Evolutionary conservation across 371 early-diverging fungal species (phyloP).

Genomic region (Zopfochytrium polystomum): DNA sequence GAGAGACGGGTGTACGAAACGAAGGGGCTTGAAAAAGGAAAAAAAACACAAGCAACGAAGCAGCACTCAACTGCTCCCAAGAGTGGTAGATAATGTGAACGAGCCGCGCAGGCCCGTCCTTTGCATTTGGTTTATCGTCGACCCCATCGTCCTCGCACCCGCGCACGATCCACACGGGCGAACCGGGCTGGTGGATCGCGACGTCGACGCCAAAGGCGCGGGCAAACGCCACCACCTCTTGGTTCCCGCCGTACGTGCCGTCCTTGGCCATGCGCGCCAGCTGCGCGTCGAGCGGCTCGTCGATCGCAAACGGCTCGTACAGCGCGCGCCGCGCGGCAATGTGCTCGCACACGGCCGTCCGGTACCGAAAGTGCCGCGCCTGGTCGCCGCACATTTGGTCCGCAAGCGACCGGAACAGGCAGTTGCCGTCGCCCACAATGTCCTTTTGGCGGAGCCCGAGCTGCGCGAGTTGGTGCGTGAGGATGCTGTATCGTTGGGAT

Average conservation of each 20-base stretch:
- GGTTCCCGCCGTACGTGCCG: slow-evolving; percentile 69
- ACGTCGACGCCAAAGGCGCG: slow-evolving; percentile 62
- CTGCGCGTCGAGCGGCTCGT: slow-evolving; percentile 64
- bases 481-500: background rate
- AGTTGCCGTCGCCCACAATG: slow-evolving; percentile 73
- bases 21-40: background rate
- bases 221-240: slow-evolving; percentile 82
- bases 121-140: no score
- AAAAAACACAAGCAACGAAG: background rate
- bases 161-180: slow-evolving; percentile 59
- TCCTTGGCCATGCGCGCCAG: slow-evolving; percentile 64
- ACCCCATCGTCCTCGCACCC: slow-evolving; percentile 49
- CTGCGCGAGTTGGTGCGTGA: slow-evolving; percentile 14
- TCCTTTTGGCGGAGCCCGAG: slow-evolving; percentile 16
- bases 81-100: slow-evolving; percentile 80
- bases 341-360: slow-evolving; percentile 65
- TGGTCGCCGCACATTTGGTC: slow-evolving; percentile 24
- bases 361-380: slow-evolving; percentile 57
- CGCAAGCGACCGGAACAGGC: slow-evolving; percentile 61
- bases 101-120: slow-evolving; percentile 29
- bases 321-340: slow-evolving; percentile 60
- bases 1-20: background rate
- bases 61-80: slow-evolving; percentile 63
- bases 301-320: slow-evolving; percentile 72
- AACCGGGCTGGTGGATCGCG: slow-evolving; percentile 74